A percentile compares a stretch with the other conserved stretches of the same genome.
These are phyloP conservation scores for Phaeotremella skinneri DNA, from an alignment of 768 basidiomycete species.

Conservation along the genomic window DNA sequence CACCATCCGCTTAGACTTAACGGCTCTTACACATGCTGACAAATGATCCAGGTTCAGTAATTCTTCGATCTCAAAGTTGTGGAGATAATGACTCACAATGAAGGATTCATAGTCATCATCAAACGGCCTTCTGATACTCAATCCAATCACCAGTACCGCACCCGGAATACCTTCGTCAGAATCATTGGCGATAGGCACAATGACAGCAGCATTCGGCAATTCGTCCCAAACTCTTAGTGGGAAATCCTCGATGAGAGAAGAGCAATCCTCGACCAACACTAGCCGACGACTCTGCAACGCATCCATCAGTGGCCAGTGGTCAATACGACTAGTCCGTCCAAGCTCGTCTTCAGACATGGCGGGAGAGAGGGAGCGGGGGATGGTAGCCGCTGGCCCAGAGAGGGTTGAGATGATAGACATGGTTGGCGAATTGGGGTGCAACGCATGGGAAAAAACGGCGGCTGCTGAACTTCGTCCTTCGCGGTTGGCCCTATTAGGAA, in stretches of 20 bases:
- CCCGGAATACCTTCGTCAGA: constrained; percentile 40
- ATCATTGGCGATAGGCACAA: constrained; percentile 45
- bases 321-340: constrained; percentile 3
- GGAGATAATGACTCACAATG: constrained; percentile 23
- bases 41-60: background rate
- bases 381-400: constrained; percentile 8
- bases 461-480: constrained; percentile 5
- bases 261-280: constrained; percentile 42
- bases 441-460: background rate
- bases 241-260: constrained; percentile 34
- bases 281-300: constrained; percentile 32
- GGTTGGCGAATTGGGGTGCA: constrained; percentile 30
- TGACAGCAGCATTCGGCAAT: constrained; percentile 38
- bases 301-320: constrained; percentile 43
- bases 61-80: background rate
- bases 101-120: constrained; percentile 48
- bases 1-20: background rate
- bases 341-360: constrained; percentile 6
- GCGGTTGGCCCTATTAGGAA: constrained; percentile 1
- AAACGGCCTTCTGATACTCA: constrained; percentile 42
- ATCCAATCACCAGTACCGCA: constrained; percentile 39
- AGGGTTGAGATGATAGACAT: constrained; percentile 34
- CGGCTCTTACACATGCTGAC: constrained; percentile 30
- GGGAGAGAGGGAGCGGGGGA: background rate
- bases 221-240: constrained; percentile 46